phyloP scores from a whole-genome alignment of 371 early-diverging fungal species.

The Dinochytrium kinnereticum region DNA sequence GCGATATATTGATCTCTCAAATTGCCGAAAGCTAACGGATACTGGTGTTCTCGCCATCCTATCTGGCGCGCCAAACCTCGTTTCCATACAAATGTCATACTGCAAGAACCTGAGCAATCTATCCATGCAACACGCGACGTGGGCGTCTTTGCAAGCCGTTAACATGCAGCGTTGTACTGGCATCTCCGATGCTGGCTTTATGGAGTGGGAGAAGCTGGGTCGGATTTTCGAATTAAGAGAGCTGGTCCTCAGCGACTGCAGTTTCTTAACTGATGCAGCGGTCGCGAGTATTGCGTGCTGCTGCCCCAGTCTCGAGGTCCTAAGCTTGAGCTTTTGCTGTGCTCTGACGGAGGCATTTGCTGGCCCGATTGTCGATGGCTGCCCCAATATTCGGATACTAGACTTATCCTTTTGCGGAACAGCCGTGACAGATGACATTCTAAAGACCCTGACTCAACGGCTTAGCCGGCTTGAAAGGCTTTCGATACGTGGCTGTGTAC shows the following conservation, averaged over 20 bases:
- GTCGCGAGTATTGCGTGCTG: constrained; percentile 57
- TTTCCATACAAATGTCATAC: constrained; percentile 61
- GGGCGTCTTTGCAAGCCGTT: constrained; percentile 56
- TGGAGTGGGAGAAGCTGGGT: constrained; percentile 49
- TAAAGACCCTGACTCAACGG: constrained; percentile 48
- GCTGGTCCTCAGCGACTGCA: constrained; percentile 76
- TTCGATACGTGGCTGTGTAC: constrained; percentile 69
- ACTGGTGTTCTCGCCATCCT: constrained; percentile 55
- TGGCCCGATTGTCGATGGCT: constrained; percentile 51
- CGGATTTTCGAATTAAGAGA: constrained; percentile 50
- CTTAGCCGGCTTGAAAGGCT: constrained; percentile 50
- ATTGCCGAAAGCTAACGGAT: constrained; percentile 82
- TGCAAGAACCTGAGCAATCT: constrained; percentile 77
- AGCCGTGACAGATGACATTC: constrained; percentile 72
- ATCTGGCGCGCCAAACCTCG: constrained; percentile 45
- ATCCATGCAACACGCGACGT: constrained; percentile 45
- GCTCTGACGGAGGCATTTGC: constrained; percentile 71
- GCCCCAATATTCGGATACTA: constrained; percentile 56
- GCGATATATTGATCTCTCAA: constrained; percentile 68
- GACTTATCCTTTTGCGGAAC: constrained; percentile 79
- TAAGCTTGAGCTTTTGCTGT: constrained; percentile 81
- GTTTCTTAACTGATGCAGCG: constrained; percentile 75
- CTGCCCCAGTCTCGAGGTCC: constrained; percentile 60
- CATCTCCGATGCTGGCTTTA: constrained; percentile 72
- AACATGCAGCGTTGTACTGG: constrained; percentile 83